A percentile compares a stretch with the other conserved stretches of the same genome.
Evolutionary conservation across 306 rosid genomes (phyloP).

Genomic region (Fragaria iinumae): DNA sequence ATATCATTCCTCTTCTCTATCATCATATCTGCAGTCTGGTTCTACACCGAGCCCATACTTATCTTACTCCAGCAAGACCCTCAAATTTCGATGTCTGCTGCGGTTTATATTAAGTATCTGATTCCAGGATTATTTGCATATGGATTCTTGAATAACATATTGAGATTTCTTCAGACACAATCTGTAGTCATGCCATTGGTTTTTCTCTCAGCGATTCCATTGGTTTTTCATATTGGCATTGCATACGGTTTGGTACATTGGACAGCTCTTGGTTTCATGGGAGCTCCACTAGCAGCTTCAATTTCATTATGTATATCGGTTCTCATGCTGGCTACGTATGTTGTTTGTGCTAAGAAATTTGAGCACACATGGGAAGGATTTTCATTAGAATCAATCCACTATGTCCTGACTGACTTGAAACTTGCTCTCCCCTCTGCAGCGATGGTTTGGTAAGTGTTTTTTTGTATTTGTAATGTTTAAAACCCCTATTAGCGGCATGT

Average conservation of each 20-base stretch:
- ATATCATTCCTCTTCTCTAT: conserved; percentile 50
- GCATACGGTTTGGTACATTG: conserved; percentile 55
- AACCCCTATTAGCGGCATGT: background rate
- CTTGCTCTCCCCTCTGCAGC: conserved; percentile 79
- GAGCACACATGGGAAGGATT: conserved; percentile 75
- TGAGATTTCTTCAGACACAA: conserved; percentile 69
- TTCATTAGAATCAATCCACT: conserved; percentile 47
- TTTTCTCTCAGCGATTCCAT: conserved; percentile 39
- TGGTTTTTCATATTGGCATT: conserved; percentile 44
- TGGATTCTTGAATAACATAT: conserved; percentile 58
- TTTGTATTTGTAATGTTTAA: background rate
- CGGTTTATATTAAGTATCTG: conserved; percentile 53
- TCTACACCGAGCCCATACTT: conserved; percentile 56
- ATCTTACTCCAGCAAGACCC: conserved; percentile 60
- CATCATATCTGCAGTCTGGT: conserved; percentile 55
- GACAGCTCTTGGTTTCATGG: conserved; percentile 47
- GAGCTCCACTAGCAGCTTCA: conserved; percentile 68
- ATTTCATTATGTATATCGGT: conserved; percentile 61
- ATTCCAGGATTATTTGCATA: conserved; percentile 69
- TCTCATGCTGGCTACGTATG: conserved; percentile 39
- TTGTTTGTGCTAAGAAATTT: conserved; percentile 43
- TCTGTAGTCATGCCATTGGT: background rate
- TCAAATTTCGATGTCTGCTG: conserved; percentile 51
- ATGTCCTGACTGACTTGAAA: conserved; percentile 46
- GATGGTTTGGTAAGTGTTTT: conserved; percentile 66